These are phyloP conservation scores for Trypethelium eluteriae DNA, from an alignment of 495 filamentous ascomycete species.

Conservation along the genomic window DNA sequence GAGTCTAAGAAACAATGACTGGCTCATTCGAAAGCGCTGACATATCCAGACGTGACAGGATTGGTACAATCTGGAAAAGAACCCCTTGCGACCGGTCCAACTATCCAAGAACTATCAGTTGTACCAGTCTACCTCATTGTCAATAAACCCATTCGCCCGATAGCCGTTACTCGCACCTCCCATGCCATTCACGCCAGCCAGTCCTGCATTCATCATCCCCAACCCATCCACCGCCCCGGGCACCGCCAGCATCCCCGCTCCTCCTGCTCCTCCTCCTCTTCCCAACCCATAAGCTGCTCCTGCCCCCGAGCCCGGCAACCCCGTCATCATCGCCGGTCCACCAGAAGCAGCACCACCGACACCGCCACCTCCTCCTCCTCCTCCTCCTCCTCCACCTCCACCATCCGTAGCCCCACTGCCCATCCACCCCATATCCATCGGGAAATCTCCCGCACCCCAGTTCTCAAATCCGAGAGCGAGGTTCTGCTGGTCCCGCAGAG, in stretches of 20 bases:
- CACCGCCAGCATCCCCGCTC: too few relatives aligned
- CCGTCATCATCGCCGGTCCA: slow-evolving; percentile 5
- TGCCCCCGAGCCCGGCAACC: too few relatives aligned
- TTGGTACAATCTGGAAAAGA: neutral
- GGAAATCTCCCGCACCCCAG: slow-evolving; percentile 25
- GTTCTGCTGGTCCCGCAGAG: slow-evolving; percentile 33
- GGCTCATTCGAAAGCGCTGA: too few relatives aligned
- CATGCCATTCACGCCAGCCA: slow-evolving; percentile 1
- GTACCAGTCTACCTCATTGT: slow-evolving; percentile 6
- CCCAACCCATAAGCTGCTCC: too few relatives aligned
- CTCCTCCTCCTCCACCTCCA: neutral
- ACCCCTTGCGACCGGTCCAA: neutral
- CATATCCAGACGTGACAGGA: too few relatives aligned
- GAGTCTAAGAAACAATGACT: too few relatives aligned
- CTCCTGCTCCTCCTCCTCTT: too few relatives aligned
- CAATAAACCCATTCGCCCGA: neutral
- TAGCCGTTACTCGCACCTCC: slow-evolving; percentile 6
- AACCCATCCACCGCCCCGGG: too few relatives aligned
- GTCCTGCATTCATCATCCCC: too few relatives aligned
- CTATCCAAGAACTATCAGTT: neutral
- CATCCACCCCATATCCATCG: slow-evolving; percentile 27
- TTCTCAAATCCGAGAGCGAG: slow-evolving; percentile 36
- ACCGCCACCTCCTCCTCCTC: neutral
- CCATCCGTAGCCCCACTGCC: slow-evolving; percentile 14
- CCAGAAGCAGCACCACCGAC: neutral